Percentiles rank a stretch among this genome's conserved stretches.
Evolutionary conservation across 2,329 filamentous ascomycete species (phyloP).

Genomic region (Bertia moriformis): DNA sequence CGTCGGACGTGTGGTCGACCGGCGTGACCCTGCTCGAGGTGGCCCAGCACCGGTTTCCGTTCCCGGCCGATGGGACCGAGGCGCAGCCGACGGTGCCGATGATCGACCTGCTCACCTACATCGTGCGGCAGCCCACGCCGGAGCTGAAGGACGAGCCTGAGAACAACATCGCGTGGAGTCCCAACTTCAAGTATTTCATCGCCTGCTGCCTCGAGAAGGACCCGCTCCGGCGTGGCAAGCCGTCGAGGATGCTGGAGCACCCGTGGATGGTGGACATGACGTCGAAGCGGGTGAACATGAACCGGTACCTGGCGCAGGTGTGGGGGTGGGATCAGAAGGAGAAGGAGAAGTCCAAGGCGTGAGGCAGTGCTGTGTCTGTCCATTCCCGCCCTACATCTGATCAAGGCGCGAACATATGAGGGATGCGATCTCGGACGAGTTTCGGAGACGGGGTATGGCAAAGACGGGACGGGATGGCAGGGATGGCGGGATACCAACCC

Average conservation of each 20-base stretch:
- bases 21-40: conserved; percentile 96
- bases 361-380: no score
- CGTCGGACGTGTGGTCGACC: conserved; percentile 94
- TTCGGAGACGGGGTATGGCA: no score
- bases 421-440: no score
- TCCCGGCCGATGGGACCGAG: conserved; percentile 89
- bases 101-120: conserved; percentile 93
- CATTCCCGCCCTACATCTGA: no score
- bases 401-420: no score
- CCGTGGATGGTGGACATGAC: conserved; percentile 98
- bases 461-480: no score
- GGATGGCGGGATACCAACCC: no score
- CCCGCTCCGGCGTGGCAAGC: conserved; percentile 68
- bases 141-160: conserved; percentile 90
- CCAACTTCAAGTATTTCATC: conserved; percentile 98
- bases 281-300: conserved; percentile 93
- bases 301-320: conserved; percentile 79
- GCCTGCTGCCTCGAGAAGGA: conserved; percentile 98
- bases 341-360: neutral
- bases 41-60: conserved; percentile 96
- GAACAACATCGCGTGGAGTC: conserved; percentile 81
- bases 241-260: conserved; percentile 98
- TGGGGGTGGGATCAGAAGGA: conserved; percentile 80
- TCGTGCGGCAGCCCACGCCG: conserved; percentile 86
- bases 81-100: conserved; percentile 85